Base-by-base conservation (phyloP, 2,329 filamentous ascomycete genomes). In the Scedosporium apiospermum region DNA sequence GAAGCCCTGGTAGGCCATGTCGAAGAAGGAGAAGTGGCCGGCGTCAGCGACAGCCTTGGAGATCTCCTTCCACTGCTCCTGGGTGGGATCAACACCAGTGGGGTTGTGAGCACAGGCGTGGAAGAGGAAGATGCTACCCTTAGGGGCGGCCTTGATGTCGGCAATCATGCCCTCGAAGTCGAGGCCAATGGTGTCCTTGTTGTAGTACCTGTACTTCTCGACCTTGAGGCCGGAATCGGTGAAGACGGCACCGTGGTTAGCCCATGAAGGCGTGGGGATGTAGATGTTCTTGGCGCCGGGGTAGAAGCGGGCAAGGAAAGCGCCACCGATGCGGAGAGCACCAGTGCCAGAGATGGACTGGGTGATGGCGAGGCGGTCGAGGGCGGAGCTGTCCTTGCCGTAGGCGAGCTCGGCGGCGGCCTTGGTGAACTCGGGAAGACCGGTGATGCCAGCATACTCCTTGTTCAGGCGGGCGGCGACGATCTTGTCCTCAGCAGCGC, bases 1-100 rank as follows among this genome's bases (percentile, higher is more conserved):
- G 73, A 99, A 98, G 70, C 93, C 93, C 80, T 99, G 93, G 84
- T 99, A 99, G 67, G 93, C 93, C 93, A 97, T 97, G 78, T 98
- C 93, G 80, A 98, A 99, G 86, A 99, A 97, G 71, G 91, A 88
- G 76, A 89, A 96, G 84, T 98, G 93, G 60, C 83, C 87, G 75
- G 89, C 87, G 74, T 86, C 84, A 85, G 96, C 96, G 77, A 96
- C 87, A 65, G 88, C 89, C 65, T 89, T 80, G 77, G 90, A 91
- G 76, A 99, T 95, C 80, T 93, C 82, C 78, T 86, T 86, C 93
- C 93, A 98, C 82, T 98, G 93, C 76, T 91, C 89, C 71, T 86
- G 79, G 51, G 90, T 96, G 42, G 93, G 95, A 79, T 98, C 93
- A 71, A 98, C 89, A 74, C 93, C 93, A 66, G 95, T 98, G 64